A percentile compares a stretch with the other conserved stretches of the same genome.
phyloP scores from a whole-genome alignment of 495 filamentous ascomycete genomes.

The Eremomyces bilateralis region DNA sequence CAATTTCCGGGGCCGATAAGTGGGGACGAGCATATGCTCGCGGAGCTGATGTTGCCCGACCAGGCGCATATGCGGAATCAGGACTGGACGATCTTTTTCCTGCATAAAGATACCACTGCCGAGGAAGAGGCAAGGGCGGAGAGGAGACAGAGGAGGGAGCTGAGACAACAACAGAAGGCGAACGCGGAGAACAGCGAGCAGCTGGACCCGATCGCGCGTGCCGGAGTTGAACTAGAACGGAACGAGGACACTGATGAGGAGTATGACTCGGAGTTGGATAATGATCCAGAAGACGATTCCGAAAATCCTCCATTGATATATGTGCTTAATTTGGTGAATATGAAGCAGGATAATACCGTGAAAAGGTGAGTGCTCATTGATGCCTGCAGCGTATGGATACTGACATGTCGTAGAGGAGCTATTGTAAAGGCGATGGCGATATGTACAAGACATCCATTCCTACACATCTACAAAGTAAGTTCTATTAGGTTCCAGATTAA shows the following conservation, averaged over 20 bases:
- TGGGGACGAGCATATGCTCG: constrained; percentile 94
- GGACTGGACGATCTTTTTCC: constrained; percentile 98
- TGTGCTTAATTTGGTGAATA: constrained; percentile 93
- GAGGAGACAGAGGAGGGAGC: constrained; percentile 28
- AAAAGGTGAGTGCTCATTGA: constrained; percentile 53
- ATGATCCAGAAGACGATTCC: constrained; percentile 26
- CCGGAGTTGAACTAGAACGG: constrained; percentile 19
- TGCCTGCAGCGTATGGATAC: too few species aligned
- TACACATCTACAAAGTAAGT: constrained; percentile 88
- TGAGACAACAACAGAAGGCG: constrained; percentile 19
- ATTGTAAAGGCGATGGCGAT: constrained; percentile 99
- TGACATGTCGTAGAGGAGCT: constrained; percentile 79
- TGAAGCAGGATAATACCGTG: constrained; percentile 79
- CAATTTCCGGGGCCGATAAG: constrained; percentile 88
- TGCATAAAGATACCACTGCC: constrained; percentile 82
- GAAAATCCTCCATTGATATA: constrained; percentile 90
- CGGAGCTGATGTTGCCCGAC: constrained; percentile 96
- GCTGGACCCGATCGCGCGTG: constrained; percentile 24
- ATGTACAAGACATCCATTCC: constrained; percentile 91
- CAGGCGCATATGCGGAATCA: constrained; percentile 87
- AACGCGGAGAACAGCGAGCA: constrained; percentile 24
- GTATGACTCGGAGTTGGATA: constrained; percentile 37
- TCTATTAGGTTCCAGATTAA: too few species aligned
- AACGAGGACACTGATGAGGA: constrained; percentile 26
- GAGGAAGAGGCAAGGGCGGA: constrained; percentile 38